These are phyloP conservation scores for Hippophae gyantsensis DNA, from an alignment of 306 rosid species.

Conservation along the genomic window DNA sequence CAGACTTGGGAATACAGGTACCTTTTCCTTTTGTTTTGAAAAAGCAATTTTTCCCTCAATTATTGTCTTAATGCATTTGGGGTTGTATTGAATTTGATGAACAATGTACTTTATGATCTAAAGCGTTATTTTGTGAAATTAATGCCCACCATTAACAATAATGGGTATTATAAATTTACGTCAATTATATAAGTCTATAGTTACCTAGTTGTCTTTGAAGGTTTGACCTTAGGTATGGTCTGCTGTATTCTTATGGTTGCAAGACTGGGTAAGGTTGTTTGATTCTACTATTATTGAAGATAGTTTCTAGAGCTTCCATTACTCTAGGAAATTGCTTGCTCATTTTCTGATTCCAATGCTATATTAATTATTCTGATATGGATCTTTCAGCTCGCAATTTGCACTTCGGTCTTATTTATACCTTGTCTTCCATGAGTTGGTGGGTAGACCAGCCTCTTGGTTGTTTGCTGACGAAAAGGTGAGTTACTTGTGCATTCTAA, in stretches of 20 bases:
- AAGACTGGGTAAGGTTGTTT: not conserved
- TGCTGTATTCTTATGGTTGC: not conserved
- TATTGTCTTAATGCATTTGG: not conserved
- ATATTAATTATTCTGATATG: conserved; percentile 15
- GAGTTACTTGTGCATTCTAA: conserved; percentile 15
- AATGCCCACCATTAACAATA: not conserved
- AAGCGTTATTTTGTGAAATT: not conserved
- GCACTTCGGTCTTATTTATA: conserved; percentile 92
- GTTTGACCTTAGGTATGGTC: not conserved
- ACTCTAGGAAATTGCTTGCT: conserved; percentile 5
- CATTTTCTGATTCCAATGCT: not conserved
- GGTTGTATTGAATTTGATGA: not conserved
- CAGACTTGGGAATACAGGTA: conserved; percentile 98
- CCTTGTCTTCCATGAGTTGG: conserved; percentile 76
- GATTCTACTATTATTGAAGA: not conserved
- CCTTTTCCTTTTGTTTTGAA: not conserved
- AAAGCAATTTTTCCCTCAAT: not conserved
- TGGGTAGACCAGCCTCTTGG: conserved; percentile 85
- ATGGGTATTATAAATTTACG: not conserved
- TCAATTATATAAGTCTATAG: no score
- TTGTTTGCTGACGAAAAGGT: conserved; percentile 72
- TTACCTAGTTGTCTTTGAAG: no score
- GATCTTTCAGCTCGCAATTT: conserved; percentile 78
- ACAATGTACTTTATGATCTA: no score
- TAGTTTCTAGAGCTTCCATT: not conserved